Evolutionary conservation across 768 basidiomycete species (phyloP), one percentile per base, ranked within the genome.

Genomic region (Tremella yokohamensis): DNA sequence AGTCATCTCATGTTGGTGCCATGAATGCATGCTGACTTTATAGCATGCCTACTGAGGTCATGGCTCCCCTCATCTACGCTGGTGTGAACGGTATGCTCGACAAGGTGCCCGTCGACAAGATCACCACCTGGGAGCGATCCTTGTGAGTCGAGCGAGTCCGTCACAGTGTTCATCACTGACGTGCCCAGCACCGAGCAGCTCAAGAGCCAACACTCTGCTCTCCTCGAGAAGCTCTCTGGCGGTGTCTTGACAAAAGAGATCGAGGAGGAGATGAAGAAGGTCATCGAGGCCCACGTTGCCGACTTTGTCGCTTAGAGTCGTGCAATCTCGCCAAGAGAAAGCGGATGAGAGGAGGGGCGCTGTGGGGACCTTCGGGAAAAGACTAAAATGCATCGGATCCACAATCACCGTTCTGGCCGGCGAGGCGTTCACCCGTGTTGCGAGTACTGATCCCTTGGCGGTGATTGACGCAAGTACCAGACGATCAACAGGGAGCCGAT

Each of bases 11-110:
- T 19, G 42, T 1, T 0, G 24, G 11, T 22, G 26, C 13, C 16
- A 3, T 45, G n/a, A 22, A 19, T 25, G 15, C 9, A 8, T 25
- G 19, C 54, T 56, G 58, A 57, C 19, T 4, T 39, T 7, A 13
- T 88, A 93, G 78, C 90, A 80, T 97, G 73, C 79, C 92, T 40
- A 93, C 89, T 79, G 94, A 98, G 81, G 81, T 97, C 64, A 93
- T 96, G 83, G 94, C 96, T 63, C 94, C 94, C 66, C 90, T 97
- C 78, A 92, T 98, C 82, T 97, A 94, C 78, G 96, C 94, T 66
- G 94, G 94, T 85, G 96, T 99, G 71, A 93, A 98, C 80, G 96
- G 96, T 90, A 58, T 89, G 85, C 90, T 99, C 70, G 96, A 98
- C 78, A 82, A 89, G 25, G 89, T 99, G 79, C 88, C 91, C 45